Evolutionary conservation across 176 grass and related monocot genomes (phyloP), one percentile per base, ranked within the genome.

Genomic region (Eragrostis nindensis): DNA sequence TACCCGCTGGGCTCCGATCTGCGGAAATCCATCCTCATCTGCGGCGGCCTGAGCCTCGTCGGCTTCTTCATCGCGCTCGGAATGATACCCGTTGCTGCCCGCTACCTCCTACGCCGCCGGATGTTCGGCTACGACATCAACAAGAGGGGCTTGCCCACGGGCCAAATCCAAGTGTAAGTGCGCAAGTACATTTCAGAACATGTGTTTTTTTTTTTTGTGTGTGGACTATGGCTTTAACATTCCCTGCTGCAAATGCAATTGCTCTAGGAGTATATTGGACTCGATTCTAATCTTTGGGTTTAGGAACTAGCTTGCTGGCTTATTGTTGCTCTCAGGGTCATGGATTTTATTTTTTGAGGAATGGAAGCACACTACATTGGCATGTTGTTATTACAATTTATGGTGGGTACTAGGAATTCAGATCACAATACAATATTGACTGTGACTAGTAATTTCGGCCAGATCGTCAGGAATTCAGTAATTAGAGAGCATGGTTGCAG

Each of bases 81-180:
- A 6, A 66, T 99, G 72, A 90, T 99, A 85, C 96, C 96, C 2
- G 86, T 95, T 48, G 92, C 96, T 9, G 90, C 96, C 19, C 83
- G 84, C 71, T 99, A 99, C 83, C 84, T 91, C 78, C 79, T 93
- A 63, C 87, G 90, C 9, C 85, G 96, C 72, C 84, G 86, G 29
- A 83, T 99, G 85, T 99, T 91, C 71, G 96, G 96, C 40, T 95
- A 88, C 62, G 96, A 99, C 81, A 99, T 99, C 78, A 99, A 99
- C 83, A 99, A 99, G 89, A 93, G 64, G 70, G 96, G 96, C 42
- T 88, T 92, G 75, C 92, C 90, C 45, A 66, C 84, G 78, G 96
- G 96, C 61, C 40, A 86, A 68, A 91, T 99, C 68, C 89, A 84
- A 91, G 96, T 99, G 96, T 99, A 57, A 90, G 94, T 89, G 63